Evolutionary conservation across 805 yeast species (phyloP).

Genomic region (Candida easanensis): DNA sequence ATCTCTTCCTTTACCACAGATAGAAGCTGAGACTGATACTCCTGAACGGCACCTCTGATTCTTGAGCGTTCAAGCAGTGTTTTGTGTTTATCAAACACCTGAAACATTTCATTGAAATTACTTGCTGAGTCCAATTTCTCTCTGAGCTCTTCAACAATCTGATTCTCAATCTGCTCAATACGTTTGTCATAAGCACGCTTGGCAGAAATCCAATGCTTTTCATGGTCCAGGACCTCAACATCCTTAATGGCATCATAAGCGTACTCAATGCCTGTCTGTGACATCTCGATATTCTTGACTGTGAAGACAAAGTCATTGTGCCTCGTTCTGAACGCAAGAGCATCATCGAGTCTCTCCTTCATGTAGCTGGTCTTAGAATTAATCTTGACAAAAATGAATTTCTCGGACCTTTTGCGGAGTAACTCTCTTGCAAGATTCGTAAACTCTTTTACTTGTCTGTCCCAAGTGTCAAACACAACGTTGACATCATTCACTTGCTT

Average conservation of each 20-base stretch:
- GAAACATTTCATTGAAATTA: conserved; percentile 48
- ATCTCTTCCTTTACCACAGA: conserved; percentile 48
- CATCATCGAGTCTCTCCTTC: conserved; percentile 41
- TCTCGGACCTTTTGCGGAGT: conserved; percentile 68
- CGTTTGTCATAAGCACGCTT: conserved; percentile 42
- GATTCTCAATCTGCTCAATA: conserved; percentile 43
- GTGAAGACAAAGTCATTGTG: conserved; percentile 51
- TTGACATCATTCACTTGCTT: conserved; percentile 29
- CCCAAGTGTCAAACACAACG: conserved; percentile 48
- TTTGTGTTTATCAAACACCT: conserved; percentile 46
- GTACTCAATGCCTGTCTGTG: conserved; percentile 31
- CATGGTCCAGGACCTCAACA: conserved; percentile 38
- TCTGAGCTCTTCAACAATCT: conserved; percentile 40
- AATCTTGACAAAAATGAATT: conserved; percentile 62
- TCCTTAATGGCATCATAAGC: conserved; percentile 41
- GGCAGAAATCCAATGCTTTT: conserved; percentile 39
- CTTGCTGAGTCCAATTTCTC: conserved; percentile 36
- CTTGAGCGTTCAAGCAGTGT: conserved; percentile 50
- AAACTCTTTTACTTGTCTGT: conserved; percentile 59
- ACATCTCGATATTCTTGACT: conserved; percentile 21
- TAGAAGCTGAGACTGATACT: conserved; percentile 52
- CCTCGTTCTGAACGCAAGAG: conserved; percentile 44
- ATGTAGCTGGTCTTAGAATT: conserved; percentile 40
- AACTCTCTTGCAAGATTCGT: conserved; percentile 69
- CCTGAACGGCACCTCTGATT: conserved; percentile 56